Conservation (phyloP, 345 rosid genomes). For the Anastatica hierochuntica region DNA sequence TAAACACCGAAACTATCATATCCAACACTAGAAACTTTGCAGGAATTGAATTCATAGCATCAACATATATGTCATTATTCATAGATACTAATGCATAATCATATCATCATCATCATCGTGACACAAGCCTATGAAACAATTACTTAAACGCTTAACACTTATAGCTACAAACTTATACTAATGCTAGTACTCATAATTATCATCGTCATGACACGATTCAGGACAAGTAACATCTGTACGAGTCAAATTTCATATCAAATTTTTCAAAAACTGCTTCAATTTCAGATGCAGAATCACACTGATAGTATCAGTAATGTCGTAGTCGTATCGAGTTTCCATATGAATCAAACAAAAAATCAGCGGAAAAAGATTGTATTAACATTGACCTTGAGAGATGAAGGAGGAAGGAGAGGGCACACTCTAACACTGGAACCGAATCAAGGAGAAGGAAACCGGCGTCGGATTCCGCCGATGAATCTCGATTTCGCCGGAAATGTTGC, state of each 20-base stretch:
- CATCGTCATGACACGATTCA: neutral
- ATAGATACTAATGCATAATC: neutral
- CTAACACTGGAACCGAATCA: constrained; percentile 3
- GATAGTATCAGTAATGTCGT: neutral
- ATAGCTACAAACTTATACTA: neutral
- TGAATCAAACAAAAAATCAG: neutral
- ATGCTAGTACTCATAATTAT: neutral
- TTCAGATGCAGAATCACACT: neutral
- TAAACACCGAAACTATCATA: neutral
- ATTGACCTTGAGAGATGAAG: constrained; percentile 21
- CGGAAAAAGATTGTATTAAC: neutral
- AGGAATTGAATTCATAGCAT: neutral
- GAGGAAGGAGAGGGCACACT: constrained; percentile 11
- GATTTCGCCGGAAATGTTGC: constrained; percentile 7
- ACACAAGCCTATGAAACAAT: neutral
- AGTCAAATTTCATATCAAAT: neutral
- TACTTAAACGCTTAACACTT: too few species aligned
- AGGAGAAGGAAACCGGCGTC: neutral
- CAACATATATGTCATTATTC: neutral
- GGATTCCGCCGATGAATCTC: neutral
- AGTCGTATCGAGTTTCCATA: neutral
- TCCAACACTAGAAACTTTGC: neutral
- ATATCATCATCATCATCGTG: neutral
- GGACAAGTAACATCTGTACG: neutral
- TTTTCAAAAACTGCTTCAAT: neutral